Conservation (phyloP, 2,329 filamentous ascomycete species). For the Xylariaceae sp. region DNA sequence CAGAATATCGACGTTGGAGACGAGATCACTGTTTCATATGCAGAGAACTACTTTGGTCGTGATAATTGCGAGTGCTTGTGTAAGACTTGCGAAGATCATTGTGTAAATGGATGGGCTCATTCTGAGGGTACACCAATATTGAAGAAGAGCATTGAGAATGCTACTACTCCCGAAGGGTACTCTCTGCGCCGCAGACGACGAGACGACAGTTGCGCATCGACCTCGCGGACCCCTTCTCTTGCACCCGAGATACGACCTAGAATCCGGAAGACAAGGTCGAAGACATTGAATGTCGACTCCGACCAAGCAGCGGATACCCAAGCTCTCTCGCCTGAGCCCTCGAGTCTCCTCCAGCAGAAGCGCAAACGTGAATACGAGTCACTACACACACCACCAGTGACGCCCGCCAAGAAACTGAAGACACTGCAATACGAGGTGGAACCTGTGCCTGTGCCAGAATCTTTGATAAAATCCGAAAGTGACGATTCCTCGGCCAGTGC, state of each 20-base stretch:
- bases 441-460: conserved; percentile 22
- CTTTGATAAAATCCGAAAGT: conserved; percentile 36
- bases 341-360: conserved; percentile 27
- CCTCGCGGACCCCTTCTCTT: conserved; percentile 54
- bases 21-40: conserved; percentile 95
- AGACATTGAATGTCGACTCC: conserved; percentile 29
- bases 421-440: conserved; percentile 26
- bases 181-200: conserved; percentile 51
- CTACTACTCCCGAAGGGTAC: conserved; percentile 43
- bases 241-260: conserved; percentile 52
- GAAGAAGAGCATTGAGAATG: conserved; percentile 51
- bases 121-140: conserved; percentile 43
- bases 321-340: conserved; percentile 24
- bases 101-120: conserved; percentile 78
- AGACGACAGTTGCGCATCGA: conserved; percentile 44
- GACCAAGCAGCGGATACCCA: conserved; percentile 32
- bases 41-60: conserved; percentile 92
- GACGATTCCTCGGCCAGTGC: conserved; percentile 25
- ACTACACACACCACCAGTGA: conserved; percentile 51
- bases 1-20: conserved; percentile 81
- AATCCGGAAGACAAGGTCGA: conserved; percentile 37
- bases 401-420: conserved; percentile 49
- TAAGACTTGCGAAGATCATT: conserved; percentile 71
- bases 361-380: conserved; percentile 40
- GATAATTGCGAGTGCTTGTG: conserved; percentile 95